Percentiles rank a stretch among this genome's conserved stretches.
These are phyloP conservation scores for Naganishia randhawae DNA, from an alignment of 768 basidiomycete species.

Conservation along the genomic window DNA sequence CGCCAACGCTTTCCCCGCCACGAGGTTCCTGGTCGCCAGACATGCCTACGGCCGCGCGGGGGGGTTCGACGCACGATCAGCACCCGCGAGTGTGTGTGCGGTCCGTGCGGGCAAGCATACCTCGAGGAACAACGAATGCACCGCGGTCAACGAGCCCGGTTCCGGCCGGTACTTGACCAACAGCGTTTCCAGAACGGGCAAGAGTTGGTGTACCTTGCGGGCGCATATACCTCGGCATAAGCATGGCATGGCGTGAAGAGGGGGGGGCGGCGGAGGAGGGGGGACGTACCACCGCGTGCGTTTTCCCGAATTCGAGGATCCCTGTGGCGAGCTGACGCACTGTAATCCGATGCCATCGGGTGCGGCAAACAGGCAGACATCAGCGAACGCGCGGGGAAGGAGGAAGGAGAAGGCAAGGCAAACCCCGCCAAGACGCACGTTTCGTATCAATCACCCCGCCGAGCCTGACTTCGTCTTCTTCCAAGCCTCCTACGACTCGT, in stretches of 20 bases:
- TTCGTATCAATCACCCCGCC: background rate
- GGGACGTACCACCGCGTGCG: background rate
- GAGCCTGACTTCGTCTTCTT: background rate
- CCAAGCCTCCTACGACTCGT: background rate
- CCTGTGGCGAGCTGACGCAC: background rate
- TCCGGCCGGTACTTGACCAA: background rate
- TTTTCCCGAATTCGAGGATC: background rate
- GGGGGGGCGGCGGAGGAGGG: background rate
- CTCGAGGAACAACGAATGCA: constrained; percentile 6
- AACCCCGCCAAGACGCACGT: background rate
- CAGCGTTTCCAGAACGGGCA: background rate
- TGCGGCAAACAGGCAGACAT: too few relatives aligned
- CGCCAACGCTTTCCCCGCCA: background rate
- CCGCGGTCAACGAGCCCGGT: background rate
- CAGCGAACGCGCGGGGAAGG: too few relatives aligned
- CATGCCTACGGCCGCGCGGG: background rate
- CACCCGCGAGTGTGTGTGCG: too few relatives aligned
- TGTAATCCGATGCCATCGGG: background rate
- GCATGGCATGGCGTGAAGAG: background rate
- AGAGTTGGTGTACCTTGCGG: background rate
- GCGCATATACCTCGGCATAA: background rate
- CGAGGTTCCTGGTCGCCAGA: constrained; percentile 1
- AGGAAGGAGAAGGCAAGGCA: too few relatives aligned
- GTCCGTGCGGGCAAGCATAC: background rate
- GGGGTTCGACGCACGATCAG: background rate